Base-by-base conservation (phyloP, 129 eudicot genomes). In the Tagetes patula region DNA sequence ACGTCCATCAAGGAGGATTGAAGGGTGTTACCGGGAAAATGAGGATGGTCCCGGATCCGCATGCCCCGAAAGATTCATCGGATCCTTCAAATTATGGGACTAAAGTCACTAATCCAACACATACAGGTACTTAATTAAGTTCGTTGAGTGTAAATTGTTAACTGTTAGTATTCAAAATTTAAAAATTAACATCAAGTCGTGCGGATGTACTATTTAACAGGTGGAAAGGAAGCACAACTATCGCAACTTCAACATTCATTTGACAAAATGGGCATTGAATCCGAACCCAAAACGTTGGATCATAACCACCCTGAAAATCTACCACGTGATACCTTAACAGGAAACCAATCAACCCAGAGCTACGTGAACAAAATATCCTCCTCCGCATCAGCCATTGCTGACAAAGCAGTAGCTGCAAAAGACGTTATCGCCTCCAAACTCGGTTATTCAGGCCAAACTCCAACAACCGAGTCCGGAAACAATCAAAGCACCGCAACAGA, bases 91-190 rank as follows among this genome's bases (percentile, higher is more conserved):
- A 87, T 64, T 81, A 87, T 58, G 77, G 80, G 74, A 52, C 82
- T 41, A 87, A 90, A 75, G 89, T 83, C 12, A 20, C 75, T 46
- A 85, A 87, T 78, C 90, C 93, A 30, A 83, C 87, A 31, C 84
- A 79, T 41, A 43, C 61, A 20, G 83, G 96, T 84, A 70, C 30
- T 6, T 20, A 7, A 37, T 8, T 34, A 5, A 70, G 6, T 43
- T 5, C 8, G 47, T 20, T 20, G 27, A 20, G 27, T 20, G 27
- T 20, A 20, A 20, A 20, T 20, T 20, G 27, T 20, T 20, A 20
- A 20, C 27, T 20, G 27, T 20, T 20, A 20, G 27, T 20, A 20
- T 20, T 20, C 27, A 20, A 20, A 20, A 20, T 20, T 20, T 20
- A 20, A 20, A 20, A 20, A 20, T 20, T 20, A 20, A 20, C 27